Evolutionary conservation across 1,139 yeast genomes (phyloP).

Genomic region (Lodderomyces metapsilosis): DNA sequence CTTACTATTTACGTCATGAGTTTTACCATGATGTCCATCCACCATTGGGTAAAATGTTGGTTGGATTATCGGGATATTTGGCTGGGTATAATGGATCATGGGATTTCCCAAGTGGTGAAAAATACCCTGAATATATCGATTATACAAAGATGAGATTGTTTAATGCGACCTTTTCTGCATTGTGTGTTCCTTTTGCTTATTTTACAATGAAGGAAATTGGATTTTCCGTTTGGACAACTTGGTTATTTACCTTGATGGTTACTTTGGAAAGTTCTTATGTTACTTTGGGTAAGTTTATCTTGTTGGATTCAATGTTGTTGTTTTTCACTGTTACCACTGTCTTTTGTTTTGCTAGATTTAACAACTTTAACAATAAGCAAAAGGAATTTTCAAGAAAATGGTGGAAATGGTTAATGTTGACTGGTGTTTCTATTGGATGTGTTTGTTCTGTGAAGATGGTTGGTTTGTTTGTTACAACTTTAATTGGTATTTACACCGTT

Average conservation of each 20-base stretch:
- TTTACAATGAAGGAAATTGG: constrained; percentile 87
- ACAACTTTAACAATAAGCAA: constrained; percentile 59
- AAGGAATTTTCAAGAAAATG: constrained; percentile 69
- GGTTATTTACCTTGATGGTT: constrained; percentile 89
- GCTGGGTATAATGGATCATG: constrained; percentile 96
- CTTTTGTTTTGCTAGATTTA: constrained; percentile 75
- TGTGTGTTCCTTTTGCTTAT: constrained; percentile 92
- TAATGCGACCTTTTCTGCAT: constrained; percentile 86
- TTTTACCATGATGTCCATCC: constrained; percentile 99
- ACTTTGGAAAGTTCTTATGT: constrained; percentile 82
- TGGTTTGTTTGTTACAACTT: constrained; percentile 70
- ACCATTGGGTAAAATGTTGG: constrained; percentile 95
- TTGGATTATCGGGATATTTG: constrained; percentile 89
- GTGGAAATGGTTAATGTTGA: constrained; percentile 89
- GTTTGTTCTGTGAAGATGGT: constrained; percentile 86
- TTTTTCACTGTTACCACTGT: constrained; percentile 88
- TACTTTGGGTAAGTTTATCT: constrained; percentile 86
- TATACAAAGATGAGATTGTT: constrained; percentile 91
- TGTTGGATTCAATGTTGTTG: constrained; percentile 93
- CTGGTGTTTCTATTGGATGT: constrained; percentile 76
- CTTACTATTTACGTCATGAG: constrained; percentile 87
- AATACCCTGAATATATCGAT: constrained; percentile 83
- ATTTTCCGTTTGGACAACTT: constrained; percentile 74
- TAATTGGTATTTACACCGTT: constrained; percentile 74
- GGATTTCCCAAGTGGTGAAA: constrained; percentile 86